phyloP scores from a whole-genome alignment of 2,329 filamentous ascomycete species.

The Arthrobotrys megalospora region DNA sequence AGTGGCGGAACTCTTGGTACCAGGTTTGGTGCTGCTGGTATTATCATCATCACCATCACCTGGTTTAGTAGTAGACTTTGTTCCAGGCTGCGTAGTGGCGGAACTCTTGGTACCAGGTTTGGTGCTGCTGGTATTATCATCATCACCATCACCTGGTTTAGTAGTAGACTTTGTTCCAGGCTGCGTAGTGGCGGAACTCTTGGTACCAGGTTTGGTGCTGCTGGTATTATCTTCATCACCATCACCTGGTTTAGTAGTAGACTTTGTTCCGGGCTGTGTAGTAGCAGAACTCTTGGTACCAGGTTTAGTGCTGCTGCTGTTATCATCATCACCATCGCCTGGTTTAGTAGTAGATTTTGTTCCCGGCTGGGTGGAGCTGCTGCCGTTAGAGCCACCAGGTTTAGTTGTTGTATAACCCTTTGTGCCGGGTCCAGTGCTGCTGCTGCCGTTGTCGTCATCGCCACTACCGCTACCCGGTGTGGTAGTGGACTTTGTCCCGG shows the following conservation, averaged over 20 bases:
- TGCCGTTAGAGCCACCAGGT: background rate
- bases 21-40: background rate
- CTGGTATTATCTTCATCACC: background rate
- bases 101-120: background rate
- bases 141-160: background rate
- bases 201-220: background rate
- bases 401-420: background rate
- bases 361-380: background rate
- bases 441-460: background rate
- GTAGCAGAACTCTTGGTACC: background rate
- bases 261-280: background rate
- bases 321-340: background rate
- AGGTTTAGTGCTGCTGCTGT: background rate
- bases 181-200: too few species aligned
- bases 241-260: background rate
- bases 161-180: background rate
- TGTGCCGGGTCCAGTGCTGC: background rate
- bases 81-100: background rate
- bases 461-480: background rate
- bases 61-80: background rate
- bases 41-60: background rate
- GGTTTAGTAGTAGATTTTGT: background rate
- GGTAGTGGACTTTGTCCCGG: slow-evolving; percentile 1
- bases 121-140: background rate
- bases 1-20: background rate